These are phyloP conservation scores for Entomortierella lignicola DNA, from an alignment of 192 early-diverging fungal genomes.

Conservation along the genomic window DNA sequence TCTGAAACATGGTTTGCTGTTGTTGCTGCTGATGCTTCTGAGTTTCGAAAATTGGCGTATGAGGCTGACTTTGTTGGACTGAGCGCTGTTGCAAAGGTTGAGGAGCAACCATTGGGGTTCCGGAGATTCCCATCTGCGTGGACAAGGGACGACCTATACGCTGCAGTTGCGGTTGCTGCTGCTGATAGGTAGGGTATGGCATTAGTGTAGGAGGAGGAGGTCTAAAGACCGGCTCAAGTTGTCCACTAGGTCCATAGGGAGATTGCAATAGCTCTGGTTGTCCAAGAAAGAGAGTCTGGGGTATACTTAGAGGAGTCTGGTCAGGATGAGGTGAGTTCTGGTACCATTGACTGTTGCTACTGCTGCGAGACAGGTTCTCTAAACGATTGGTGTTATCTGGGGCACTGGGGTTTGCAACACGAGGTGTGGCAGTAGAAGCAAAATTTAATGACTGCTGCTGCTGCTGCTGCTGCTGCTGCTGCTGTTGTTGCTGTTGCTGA, in stretches of 20 bases:
- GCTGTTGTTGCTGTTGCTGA: background rate
- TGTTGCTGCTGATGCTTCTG: constrained; percentile 16
- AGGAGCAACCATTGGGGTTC: constrained; percentile 34
- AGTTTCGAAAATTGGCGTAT: constrained; percentile 9
- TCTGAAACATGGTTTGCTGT: constrained; percentile 1
- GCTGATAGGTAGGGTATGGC: constrained; percentile 10
- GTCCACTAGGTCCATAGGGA: constrained; percentile 4
- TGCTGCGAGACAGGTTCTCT: constrained; percentile 17
- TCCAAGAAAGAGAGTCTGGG: constrained; percentile 41
- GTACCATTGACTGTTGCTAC: constrained; percentile 22
- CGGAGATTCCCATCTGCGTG: constrained; percentile 23
- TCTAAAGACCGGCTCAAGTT: constrained; percentile 9
- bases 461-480: constrained; percentile 15
- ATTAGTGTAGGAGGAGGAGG: constrained; percentile 13
- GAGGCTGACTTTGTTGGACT: constrained; percentile 13
- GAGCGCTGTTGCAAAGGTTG: constrained; percentile 29
- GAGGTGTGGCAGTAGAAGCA: constrained; percentile 7
- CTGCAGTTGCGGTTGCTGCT: constrained; percentile 23
- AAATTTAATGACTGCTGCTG: constrained; percentile 4
- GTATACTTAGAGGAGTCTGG: constrained; percentile 51
- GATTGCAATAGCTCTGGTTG: constrained; percentile 19
- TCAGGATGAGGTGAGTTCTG: constrained; percentile 20
- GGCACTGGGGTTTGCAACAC: constrained; percentile 8
- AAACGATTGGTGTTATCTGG: constrained; percentile 3
- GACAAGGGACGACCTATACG: constrained; percentile 38